phyloP scores from a whole-genome alignment of 208 protist species.

The Crithidia acanthocephali region DNA sequence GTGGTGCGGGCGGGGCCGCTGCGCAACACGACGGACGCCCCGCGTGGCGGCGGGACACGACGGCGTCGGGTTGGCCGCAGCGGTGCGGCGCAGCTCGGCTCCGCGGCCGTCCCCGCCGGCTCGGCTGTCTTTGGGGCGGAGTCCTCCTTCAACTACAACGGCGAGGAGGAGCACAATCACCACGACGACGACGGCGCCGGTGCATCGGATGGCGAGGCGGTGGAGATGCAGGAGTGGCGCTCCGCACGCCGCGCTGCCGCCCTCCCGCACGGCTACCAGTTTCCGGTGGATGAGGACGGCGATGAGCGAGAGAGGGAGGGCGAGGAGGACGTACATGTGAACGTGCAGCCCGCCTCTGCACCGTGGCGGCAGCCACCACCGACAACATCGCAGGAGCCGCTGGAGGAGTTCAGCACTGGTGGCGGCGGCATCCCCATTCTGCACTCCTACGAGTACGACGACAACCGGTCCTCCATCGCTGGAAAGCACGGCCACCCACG shows the following conservation, averaged over 20 bases:
- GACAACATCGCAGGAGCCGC: not conserved
- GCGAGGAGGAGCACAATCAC: not conserved
- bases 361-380: not conserved
- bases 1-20: slow-evolving; percentile 27
- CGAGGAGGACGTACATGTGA: slow-evolving; percentile 9
- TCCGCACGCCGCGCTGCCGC: slow-evolving; percentile 11
- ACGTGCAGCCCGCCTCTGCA: not conserved
- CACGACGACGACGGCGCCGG: not conserved
- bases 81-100: not conserved
- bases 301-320: not conserved
- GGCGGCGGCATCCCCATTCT: slow-evolving; percentile 8
- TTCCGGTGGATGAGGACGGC: not conserved
- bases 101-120: not conserved
- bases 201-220: not conserved
- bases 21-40: slow-evolving; percentile 19
- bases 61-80: slow-evolving; percentile 10
- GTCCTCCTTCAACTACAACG: not conserved
- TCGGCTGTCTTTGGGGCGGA: not conserved
- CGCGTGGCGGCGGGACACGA: slow-evolving; percentile 3
- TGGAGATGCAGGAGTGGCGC: slow-evolving; percentile 30
- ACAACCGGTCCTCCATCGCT: not conserved
- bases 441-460: slow-evolving; percentile 24
- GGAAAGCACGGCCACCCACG: not conserved
- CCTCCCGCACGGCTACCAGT: not conserved
- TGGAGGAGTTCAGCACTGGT: slow-evolving; percentile 3